These are phyloP conservation scores for Nakaseomyces kungkrabaensis DNA, from an alignment of 1,139 yeast genomes.

Conservation along the genomic window DNA sequence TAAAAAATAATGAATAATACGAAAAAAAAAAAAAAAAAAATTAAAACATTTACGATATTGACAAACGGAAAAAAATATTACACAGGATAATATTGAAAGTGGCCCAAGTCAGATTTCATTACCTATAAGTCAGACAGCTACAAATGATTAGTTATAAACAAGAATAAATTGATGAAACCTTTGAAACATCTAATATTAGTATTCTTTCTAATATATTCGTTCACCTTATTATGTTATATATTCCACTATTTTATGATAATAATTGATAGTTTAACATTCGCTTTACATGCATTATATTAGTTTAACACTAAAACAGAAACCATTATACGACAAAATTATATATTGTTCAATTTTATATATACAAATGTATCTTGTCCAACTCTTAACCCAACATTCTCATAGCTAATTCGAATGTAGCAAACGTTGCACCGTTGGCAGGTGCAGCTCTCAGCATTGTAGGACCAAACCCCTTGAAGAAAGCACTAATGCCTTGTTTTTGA, in stretches of 20 bases:
- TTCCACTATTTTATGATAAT: not conserved
- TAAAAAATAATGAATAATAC: not conserved
- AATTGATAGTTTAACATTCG: not conserved
- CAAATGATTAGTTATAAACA: too few species aligned
- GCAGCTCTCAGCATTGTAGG: constrained; percentile 30
- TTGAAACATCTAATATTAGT: too few species aligned
- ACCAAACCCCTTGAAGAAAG: constrained; percentile 28
- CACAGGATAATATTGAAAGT: too few species aligned
- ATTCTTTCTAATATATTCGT: too few species aligned
- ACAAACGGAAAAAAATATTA: too few species aligned
- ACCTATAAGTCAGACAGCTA: too few species aligned
- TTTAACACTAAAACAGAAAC: too few species aligned
- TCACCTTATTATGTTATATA: not conserved
- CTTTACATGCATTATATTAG: not conserved
- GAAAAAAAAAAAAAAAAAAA: not conserved
- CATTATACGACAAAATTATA: not conserved
- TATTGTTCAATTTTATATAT: not conserved
- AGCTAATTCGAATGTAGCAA: constrained; percentile 80
- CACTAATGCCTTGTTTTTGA: constrained; percentile 19
- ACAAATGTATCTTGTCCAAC: not conserved
- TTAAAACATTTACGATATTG: too few species aligned
- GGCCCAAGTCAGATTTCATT: too few species aligned
- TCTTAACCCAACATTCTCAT: constrained; percentile 47
- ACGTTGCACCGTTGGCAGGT: constrained; percentile 94
- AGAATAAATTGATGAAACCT: too few species aligned